phyloP scores from a whole-genome alignment of 768 basidiomycete species.

The Suillus americanus region DNA sequence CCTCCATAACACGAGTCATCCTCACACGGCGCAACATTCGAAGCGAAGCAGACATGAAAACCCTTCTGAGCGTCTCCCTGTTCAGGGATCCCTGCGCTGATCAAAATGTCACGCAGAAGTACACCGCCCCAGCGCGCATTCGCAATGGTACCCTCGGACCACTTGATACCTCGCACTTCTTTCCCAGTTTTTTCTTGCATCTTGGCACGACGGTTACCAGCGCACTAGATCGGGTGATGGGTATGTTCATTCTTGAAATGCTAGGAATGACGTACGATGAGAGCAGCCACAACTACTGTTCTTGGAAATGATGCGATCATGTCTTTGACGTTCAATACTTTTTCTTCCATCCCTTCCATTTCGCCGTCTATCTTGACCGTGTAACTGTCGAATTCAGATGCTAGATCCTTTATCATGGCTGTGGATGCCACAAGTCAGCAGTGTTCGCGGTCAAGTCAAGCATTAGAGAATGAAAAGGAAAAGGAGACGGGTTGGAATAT shows the following conservation, averaged over 20 bases:
- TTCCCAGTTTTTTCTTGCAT: conserved; percentile 54
- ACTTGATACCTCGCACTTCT: conserved; percentile 55
- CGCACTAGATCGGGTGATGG: conserved; percentile 39
- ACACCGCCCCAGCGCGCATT: conserved; percentile 70
- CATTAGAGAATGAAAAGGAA: neutral
- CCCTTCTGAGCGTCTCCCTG: conserved; percentile 20
- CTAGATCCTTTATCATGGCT: conserved; percentile 28
- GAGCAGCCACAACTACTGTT: conserved; percentile 45
- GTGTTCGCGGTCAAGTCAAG: neutral
- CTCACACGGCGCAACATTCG: conserved; percentile 58
- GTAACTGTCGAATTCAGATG: conserved; percentile 20
- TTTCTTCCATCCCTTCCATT: conserved; percentile 13
- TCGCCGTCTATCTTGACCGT: conserved; percentile 29
- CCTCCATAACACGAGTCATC: conserved; percentile 64
- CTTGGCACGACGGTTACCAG: conserved; percentile 65
- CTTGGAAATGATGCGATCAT: conserved; percentile 18
- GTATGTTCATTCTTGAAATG: conserved; percentile 1
- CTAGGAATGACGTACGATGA: conserved; percentile 44
- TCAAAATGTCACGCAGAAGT: conserved; percentile 55
- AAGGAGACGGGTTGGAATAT: conserved; percentile 33
- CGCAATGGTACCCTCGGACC: conserved; percentile 68
- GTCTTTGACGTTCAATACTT: conserved; percentile 19
- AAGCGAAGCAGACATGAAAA: conserved; percentile 60
- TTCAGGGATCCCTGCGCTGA: conserved; percentile 38
- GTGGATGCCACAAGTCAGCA: conserved; percentile 10